Evolutionary conservation across 345 rosid genomes (phyloP).

Genomic region (Acer campestre): DNA sequence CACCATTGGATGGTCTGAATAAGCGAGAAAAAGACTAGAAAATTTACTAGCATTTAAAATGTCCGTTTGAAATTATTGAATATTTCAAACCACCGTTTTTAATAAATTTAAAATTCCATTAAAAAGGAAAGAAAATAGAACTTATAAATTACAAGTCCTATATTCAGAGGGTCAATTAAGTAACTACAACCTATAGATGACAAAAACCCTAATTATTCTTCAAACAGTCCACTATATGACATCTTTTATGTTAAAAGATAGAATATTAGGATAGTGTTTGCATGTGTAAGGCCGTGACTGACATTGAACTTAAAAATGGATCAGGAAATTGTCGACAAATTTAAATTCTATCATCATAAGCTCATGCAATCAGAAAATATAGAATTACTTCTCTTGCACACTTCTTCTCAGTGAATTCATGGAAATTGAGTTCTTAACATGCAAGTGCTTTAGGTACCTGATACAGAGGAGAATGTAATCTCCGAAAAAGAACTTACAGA

Average conservation of each 20-base stretch:
- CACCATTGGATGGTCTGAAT: too few relatives aligned
- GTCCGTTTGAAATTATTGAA: too few relatives aligned
- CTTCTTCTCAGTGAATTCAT: not conserved
- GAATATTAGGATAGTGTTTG: too few relatives aligned
- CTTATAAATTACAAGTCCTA: too few relatives aligned
- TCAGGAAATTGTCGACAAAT: too few relatives aligned
- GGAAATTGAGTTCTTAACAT: constrained; percentile 19
- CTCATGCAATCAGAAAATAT: constrained; percentile 6
- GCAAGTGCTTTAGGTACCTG: constrained; percentile 9
- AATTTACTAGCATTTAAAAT: too few relatives aligned
- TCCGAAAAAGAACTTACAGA: constrained; percentile 14
- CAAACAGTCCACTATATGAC: not conserved
- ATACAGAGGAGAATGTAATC: not conserved
- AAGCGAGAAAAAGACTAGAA: too few relatives aligned
- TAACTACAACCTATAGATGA: not conserved
- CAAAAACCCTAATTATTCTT: not conserved
- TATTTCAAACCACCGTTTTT: not conserved
- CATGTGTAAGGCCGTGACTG: not conserved
- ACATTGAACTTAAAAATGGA: not conserved
- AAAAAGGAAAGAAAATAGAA: not conserved
- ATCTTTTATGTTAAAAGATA: not conserved
- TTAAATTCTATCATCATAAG: constrained; percentile 1
- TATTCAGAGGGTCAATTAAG: not conserved
- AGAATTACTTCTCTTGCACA: not conserved
- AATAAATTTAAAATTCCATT: not conserved